These are phyloP conservation scores for Calonectria montana DNA, from an alignment of 2,329 filamentous ascomycete species.

Conservation along the genomic window DNA sequence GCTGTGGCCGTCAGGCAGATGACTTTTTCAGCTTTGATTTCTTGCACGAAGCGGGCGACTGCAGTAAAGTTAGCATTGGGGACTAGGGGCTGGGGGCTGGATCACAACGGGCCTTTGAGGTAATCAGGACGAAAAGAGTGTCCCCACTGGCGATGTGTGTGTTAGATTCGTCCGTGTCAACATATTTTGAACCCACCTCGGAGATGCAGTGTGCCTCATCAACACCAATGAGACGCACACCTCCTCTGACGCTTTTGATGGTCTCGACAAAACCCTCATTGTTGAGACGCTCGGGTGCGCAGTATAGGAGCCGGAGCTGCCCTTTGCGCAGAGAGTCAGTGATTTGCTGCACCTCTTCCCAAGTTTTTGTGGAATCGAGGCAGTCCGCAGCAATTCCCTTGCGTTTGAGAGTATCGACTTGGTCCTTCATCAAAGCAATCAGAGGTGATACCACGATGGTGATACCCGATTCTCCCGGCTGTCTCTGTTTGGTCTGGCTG, in stretches of 20 bases:
- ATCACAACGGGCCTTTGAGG: slow-evolving; percentile 54
- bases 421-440: slow-evolving; percentile 71
- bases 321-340: slow-evolving; percentile 55
- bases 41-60: slow-evolving; percentile 66
- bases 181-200: slow-evolving; percentile 20
- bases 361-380: slow-evolving; percentile 66
- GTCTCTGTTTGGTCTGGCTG: slow-evolving; percentile 37
- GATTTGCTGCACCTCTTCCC: slow-evolving; percentile 56
- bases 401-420: slow-evolving; percentile 64
- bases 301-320: slow-evolving; percentile 65
- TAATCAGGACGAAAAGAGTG: slow-evolving; percentile 63
- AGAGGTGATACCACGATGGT: slow-evolving; percentile 68
- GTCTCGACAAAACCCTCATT: slow-evolving; percentile 69
- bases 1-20: slow-evolving; percentile 71
- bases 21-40: slow-evolving; percentile 67
- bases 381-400: slow-evolving; percentile 64
- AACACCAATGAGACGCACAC: slow-evolving; percentile 66
- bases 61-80: not conserved
- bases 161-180: slow-evolving; percentile 10
- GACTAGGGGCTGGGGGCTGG: not conserved
- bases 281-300: slow-evolving; percentile 69
- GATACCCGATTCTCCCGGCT: slow-evolving; percentile 55
- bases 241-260: slow-evolving; percentile 65
- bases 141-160: slow-evolving; percentile 51
- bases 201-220: slow-evolving; percentile 71